Percentiles rank a stretch among this genome's conserved stretches.
These are phyloP conservation scores for Globisporangium orthogonon DNA, from an alignment of 352 stramenopile genomes.

Conservation along the genomic window DNA sequence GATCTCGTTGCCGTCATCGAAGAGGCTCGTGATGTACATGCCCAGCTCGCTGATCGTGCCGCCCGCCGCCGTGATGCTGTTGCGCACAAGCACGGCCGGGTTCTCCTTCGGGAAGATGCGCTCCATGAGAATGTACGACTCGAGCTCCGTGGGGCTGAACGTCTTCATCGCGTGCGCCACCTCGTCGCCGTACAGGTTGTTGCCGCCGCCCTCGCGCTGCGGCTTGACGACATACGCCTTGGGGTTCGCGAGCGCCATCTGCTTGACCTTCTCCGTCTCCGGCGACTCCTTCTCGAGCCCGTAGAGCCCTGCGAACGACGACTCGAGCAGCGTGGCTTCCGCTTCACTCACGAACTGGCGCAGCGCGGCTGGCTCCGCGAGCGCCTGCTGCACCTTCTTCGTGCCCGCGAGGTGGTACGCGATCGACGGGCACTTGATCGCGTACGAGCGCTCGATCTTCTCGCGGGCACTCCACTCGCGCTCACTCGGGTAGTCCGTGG, in stretches of 20 bases:
- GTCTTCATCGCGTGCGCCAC: slow-evolving; percentile 81
- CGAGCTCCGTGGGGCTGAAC: slow-evolving; percentile 66
- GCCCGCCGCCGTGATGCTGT: slow-evolving; percentile 61
- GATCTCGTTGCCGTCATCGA: slow-evolving; percentile 77
- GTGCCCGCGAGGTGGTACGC: slow-evolving; percentile 96
- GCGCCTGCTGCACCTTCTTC: slow-evolving; percentile 98
- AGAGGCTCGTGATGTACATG: slow-evolving; percentile 90
- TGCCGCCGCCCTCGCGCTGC: slow-evolving; percentile 96
- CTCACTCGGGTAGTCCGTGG: slow-evolving; percentile 91
- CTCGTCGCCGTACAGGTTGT: slow-evolving; percentile 96
- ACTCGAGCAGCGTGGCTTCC: slow-evolving; percentile 69
- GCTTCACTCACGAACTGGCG: slow-evolving; percentile 87
- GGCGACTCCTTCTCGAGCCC: slow-evolving; percentile 84
- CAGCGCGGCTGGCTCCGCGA: slow-evolving; percentile 80
- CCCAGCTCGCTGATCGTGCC: slow-evolving; percentile 93
- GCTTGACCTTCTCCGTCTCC: slow-evolving; percentile 62
- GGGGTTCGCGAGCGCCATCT: slow-evolving; percentile 56
- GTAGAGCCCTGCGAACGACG: slow-evolving; percentile 94
- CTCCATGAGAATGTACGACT: slow-evolving; percentile 96
- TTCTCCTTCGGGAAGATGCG: slow-evolving; percentile 91
- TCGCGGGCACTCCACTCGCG: slow-evolving; percentile 88
- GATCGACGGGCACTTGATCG: slow-evolving; percentile 95
- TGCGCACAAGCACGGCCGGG: slow-evolving; percentile 72
- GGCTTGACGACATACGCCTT: slow-evolving; percentile 95
- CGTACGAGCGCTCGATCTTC: slow-evolving; percentile 86